Base-by-base conservation (phyloP, 495 filamentous ascomycete genomes). In the Cercophora scortea region DNA sequence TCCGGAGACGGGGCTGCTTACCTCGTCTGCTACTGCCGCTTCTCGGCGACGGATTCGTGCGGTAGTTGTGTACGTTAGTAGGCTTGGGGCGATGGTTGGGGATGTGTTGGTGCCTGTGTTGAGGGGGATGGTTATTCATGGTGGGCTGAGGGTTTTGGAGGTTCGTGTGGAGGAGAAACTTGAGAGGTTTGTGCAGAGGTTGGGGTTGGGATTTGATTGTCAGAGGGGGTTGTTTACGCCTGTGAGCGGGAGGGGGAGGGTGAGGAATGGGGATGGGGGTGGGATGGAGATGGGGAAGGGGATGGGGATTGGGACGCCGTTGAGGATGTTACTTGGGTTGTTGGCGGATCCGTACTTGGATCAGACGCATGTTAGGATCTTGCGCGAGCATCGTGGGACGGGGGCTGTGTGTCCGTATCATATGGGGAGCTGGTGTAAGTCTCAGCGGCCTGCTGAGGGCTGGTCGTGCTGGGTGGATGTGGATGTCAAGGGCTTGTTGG, bases 321-420 rank as follows among this genome's bases (percentile, higher is more conserved):
- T 70, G 16, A 57, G 61, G 43, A 58, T 58, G 17, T 50, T 68
- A n/a, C 43, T 67, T 44, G 51, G 51, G 38, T 16, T 71, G 16
- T 40, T 70, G 45, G 46, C 62, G 19, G 67, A 68, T 32, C 67
- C 65, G 17, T 56, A 66, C 34, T 33, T 70, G 47, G 57, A 62
- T 46, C 50, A 15, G 8, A 62, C 57, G 1, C 51, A 58, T 15
- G 33, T 71, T 17, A 52, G 53, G 39, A 61, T 64, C 42, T 55
- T 48, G 56, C 53, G 33, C n/a, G 8, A 45, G 13, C 10, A 10
- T 13, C 9, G 9, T 7, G 47, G 13, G 36, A 2, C 7, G 2
- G 9, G 3, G 1, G 36, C 36, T 1, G 36, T 38, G 3, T 38
- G 36, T 13, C 36, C 9, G 25, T 49, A 42, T 45, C 62, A 67